These are phyloP conservation scores for Xanthoceras sorbifolium DNA, from an alignment of 345 rosid species.

Conservation along the genomic window DNA sequence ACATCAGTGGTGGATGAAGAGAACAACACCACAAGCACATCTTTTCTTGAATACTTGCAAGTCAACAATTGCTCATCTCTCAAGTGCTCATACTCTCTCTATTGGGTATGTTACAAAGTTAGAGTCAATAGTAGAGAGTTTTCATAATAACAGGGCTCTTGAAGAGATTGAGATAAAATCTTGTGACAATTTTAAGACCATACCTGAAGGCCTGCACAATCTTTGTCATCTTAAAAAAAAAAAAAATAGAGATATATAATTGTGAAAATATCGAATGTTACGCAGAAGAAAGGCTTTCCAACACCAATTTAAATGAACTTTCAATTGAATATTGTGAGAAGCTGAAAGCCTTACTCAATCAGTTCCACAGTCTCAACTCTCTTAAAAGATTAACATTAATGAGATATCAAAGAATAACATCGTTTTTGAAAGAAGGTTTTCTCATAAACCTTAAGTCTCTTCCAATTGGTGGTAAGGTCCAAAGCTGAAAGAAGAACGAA, in stretches of 20 bases:
- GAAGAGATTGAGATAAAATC: too few species aligned
- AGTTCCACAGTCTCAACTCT: background rate
- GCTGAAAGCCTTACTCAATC: background rate
- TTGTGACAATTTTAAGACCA: too few species aligned
- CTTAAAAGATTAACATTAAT: constrained; percentile 14
- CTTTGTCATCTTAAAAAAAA: too few species aligned
- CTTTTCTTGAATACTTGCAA: constrained; percentile 5
- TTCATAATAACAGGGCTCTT: too few species aligned
- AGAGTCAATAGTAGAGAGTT: too few species aligned
- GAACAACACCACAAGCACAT: background rate
- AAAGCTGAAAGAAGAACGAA: constrained; percentile 13
- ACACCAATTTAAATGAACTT: too few species aligned
- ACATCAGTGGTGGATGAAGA: background rate
- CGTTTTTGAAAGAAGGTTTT: constrained; percentile 24
- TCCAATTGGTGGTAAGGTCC: constrained; percentile 8
- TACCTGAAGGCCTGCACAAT: too few species aligned
- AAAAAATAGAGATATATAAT: too few species aligned
- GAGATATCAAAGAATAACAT: constrained; percentile 7
- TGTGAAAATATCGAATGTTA: too few species aligned
- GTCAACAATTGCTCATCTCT: constrained; percentile 16
- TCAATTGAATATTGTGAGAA: background rate
- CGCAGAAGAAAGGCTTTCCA: too few species aligned
- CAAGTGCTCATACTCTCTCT: too few species aligned
- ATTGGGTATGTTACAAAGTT: too few species aligned
- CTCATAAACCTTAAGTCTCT: constrained; percentile 20